A percentile compares a stretch with the other conserved stretches of the same genome.
Conservation (phyloP, 2,329 filamentous ascomycete genomes). For the Neoscytalidium dimidiatum region DNA sequence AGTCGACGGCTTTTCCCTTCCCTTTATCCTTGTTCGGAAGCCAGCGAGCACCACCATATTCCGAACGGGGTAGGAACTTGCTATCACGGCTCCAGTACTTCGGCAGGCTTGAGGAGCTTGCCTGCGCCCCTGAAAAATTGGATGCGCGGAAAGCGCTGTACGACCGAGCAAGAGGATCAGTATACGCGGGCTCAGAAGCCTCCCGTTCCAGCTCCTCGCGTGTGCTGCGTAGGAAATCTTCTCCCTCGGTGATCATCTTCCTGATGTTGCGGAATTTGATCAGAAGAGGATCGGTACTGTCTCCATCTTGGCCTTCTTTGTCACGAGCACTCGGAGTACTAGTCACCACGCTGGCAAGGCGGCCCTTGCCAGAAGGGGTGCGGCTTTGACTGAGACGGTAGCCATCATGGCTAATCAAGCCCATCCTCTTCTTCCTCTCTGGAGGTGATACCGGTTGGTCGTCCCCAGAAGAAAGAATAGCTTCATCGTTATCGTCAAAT, state of each 20-base stretch:
- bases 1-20: neutral
- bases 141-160: conserved; percentile 17
- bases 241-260: conserved; percentile 28
- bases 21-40: conserved; percentile 7
- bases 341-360: conserved; percentile 17
- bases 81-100: conserved; percentile 19
- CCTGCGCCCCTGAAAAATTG: neutral
- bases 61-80: conserved; percentile 18
- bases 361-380: conserved; percentile 8
- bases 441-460: conserved; percentile 1
- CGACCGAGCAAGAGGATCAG: conserved; percentile 10
- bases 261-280: conserved; percentile 33
- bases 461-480: conserved; percentile 2
- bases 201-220: conserved; percentile 1
- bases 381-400: conserved; percentile 14
- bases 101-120: neutral
- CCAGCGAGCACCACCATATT: conserved; percentile 21
- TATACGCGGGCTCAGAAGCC: neutral
- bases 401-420: neutral
- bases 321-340: conserved; percentile 19
- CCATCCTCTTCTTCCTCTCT: conserved; percentile 13
- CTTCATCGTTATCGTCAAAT: conserved; percentile 20
- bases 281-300: conserved; percentile 35
- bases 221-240: conserved; percentile 4
- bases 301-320: conserved; percentile 22